Evolutionary conservation across 129 eudicot genomes (phyloP), one percentile per base, ranked within the genome.

Genomic region (Flaveria linearis): DNA sequence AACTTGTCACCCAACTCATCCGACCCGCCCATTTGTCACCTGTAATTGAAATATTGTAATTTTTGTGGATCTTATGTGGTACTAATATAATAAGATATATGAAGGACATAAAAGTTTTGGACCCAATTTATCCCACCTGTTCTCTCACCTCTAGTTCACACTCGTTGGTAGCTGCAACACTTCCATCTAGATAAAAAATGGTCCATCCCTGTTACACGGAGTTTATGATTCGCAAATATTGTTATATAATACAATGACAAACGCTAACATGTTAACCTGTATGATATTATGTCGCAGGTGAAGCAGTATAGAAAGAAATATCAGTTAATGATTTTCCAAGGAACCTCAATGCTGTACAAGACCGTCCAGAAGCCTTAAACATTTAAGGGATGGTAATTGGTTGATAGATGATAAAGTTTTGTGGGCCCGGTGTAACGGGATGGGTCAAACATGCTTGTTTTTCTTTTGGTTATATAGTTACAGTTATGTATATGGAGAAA

Each of bases 341-440:
- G 98, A 68, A 93, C 97, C 11, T 80, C 96, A 1, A 81, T 93
- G 86, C 74, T 93, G 64, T 85, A 86, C 64, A 93, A 91, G 76
- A 51, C 82, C 8, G 86, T 90, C 9, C 18, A 80, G 71, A 80
- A 80, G 87, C 36, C 79, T 12, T 68, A 57, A 81, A 77, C 72
- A 72, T n/a, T 18, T 17, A 66, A 26, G 43, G 42, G 22, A 43
- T 56, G 64, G 36, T 30, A 30, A 30, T 30, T 30, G 36, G 64
- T 14, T 25, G 50, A 41, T 77, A 36, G 71, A 72, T 53, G 46
- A 49, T 22, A 0, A 39, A 73, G 36, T 55, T 80, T 72, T 72
- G 52, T 45, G 68, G 67, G 75, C 28, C 43, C 47, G 6, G 28
- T 36, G 6, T 36, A 36, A 60, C 10, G 22, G 25, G 46, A 62